Conservation (phyloP, 2,329 filamentous ascomycete species). For the Ilyonectria robusta region DNA sequence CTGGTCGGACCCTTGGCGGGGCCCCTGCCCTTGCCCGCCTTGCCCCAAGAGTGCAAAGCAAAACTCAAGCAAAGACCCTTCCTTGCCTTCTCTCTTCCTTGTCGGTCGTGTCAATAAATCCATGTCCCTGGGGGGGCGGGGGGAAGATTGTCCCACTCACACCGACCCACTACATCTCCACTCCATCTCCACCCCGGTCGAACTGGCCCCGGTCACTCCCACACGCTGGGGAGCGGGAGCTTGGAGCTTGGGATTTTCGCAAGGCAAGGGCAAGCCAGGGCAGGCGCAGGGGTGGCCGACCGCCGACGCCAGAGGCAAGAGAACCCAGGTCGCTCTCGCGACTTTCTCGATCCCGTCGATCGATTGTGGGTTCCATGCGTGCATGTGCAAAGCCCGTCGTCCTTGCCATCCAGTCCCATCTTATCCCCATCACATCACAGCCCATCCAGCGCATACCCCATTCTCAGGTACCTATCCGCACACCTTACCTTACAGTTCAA, state of each 20-base stretch:
- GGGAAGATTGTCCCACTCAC: conserved; percentile 5
- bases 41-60: neutral
- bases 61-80: neutral
- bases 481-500: neutral
- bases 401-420: conserved; percentile 38
- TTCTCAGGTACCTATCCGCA: neutral
- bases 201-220: conserved; percentile 27
- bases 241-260: conserved; percentile 33
- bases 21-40: conserved; percentile 11
- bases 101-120: neutral
- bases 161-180: neutral
- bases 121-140: neutral
- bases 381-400: neutral
- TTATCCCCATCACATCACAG: conserved; percentile 29
- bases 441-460: conserved; percentile 32
- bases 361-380: conserved; percentile 52
- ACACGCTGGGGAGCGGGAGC: conserved; percentile 29
- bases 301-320: neutral
- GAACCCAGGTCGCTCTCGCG: conserved; percentile 19
- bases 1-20: conserved; percentile 10
- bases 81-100: neutral
- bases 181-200: conserved; percentile 6
- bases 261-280: conserved; percentile 16
- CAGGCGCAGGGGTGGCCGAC: conserved; percentile 23
- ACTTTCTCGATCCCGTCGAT: conserved; percentile 55